Base-by-base conservation (phyloP, 1,284 basidiomycete genomes). In the Irpex lacteus region DNA sequence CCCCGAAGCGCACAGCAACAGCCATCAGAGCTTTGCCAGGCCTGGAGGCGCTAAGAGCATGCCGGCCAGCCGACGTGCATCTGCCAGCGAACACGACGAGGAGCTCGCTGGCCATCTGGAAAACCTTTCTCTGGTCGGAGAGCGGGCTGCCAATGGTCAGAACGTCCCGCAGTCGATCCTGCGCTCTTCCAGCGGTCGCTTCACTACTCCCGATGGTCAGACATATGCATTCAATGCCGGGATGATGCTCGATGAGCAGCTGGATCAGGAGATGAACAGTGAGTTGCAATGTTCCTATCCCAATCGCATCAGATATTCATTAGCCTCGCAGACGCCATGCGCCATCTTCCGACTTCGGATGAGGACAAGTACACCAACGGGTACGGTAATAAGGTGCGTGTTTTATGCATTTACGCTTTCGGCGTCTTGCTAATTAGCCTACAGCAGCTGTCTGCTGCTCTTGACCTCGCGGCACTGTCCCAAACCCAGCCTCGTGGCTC, bases 211-310 rank as follows among this genome's bases (percentile, higher is more conserved):
- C 58, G 85, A 89, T 65, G 82, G 81, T 49, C 75, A 78, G 15
- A 81, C 80, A 56, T 84, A 85, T 72, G 83, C 84, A 21, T 91
- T 87, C 75, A 93, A 92, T 71, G 86, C 90, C 52, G 91, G 91
- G 34, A 92, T 94, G 86, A 88, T 95, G 85, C 80, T 95, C 66
- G 94, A 96, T 70, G 91, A 95, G 75, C 92, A 95, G 73, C 77
- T 96, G 69, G 94, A 96, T 71, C 88, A 93, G 75, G 93, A 95
- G 74, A 92, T 95, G 86, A 89, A 95, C 70, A 94, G 92, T 95
- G 70, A 71, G 90, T 83, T 60, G 60, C 60, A 52, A 52, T 64
- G 63, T 21, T 44, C 68, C 13, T 38, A 40, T 8, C 21, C 40
- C 9, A 32, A 61, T 19, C n/a, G 49, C 64, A 26, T 63, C 54